Base-by-base conservation (phyloP, 495 filamentous ascomycete genomes). In the Aspergillus homomorphus region DNA sequence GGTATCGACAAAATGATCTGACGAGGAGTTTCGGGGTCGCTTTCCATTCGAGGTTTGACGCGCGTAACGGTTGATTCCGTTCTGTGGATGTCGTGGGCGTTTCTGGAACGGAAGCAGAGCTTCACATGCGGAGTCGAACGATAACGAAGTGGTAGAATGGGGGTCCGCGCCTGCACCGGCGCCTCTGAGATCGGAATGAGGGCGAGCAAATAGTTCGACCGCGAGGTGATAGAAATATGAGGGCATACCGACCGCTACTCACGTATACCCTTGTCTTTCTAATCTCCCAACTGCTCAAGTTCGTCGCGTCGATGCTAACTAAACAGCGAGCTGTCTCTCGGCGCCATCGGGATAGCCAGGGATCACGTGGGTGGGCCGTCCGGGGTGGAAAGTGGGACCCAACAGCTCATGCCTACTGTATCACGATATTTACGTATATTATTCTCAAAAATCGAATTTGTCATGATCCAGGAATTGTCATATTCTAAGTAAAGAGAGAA, bases 201-300 rank as follows among this genome's bases (percentile, higher is more conserved):
- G 70, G 71, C 88, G 87, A 53, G 60, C 54, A 43, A 74, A 66
- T 15, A 97, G 79, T 80, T 98, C 93, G 66, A 98, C 83, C 64
- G 86, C 86, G 26, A 98, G 70, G 66, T 98, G 93, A 65, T 92
- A 98, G 73, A 91, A 92, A 74, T 94, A 96, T 33, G 88, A 85
- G 76, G 89, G 89, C 91, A 89, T 86, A 56, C 67, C 72, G 73
- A 62, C 62, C 59, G 61, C 69, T 66, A 53, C 58, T 75, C 73
- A 72, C 64, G 67, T 69, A n/a, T n/a, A n/a, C 15, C 30, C 48
- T 9, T 38, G 7, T 38, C 33, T 38, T 14, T 5, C 33, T 38
- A 12, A 12, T 38, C 33, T 38, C 7, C 33, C 7, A 38, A 9
- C n/a, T 62, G 57, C 61, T 57, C 52, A 49, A 50, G 28, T 12